Evolutionary conservation across 495 filamentous ascomycete species (phyloP).

Genomic region (Podospora appendiculata): DNA sequence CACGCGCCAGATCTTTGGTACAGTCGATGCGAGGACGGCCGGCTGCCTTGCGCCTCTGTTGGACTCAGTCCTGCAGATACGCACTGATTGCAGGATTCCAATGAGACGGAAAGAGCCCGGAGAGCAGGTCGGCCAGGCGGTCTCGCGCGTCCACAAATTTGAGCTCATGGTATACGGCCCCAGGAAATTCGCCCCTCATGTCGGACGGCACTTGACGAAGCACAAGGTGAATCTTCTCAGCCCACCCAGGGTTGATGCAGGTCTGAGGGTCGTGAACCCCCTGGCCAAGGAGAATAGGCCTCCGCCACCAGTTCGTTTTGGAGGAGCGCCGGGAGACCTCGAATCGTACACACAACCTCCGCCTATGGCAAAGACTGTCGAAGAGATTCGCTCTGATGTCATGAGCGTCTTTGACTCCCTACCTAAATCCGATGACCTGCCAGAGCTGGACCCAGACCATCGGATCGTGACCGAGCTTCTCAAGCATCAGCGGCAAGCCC

Average conservation of each 20-base stretch:
- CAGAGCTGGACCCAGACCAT: constrained; percentile 59
- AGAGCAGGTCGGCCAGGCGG: constrained; percentile 44
- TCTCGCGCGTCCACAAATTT: constrained; percentile 47
- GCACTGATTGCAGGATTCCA: constrained; percentile 60
- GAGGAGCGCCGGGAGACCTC: constrained; percentile 5
- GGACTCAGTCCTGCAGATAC: constrained; percentile 53
- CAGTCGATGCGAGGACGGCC: constrained; percentile 62
- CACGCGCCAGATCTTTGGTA: constrained; percentile 61
- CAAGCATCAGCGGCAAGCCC: constrained; percentile 82
- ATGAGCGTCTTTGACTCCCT: constrained; percentile 83
- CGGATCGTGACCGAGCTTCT: constrained; percentile 64
- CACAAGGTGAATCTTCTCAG: constrained; percentile 57
- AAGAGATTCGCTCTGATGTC: constrained; percentile 80
- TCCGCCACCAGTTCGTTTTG: constrained; percentile 17
- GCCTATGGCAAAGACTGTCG: constrained; percentile 51
- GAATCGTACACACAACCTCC: constrained; percentile 7
- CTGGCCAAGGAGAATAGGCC: constrained; percentile 37
- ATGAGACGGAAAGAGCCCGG: constrained; percentile 45
- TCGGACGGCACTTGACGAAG: constrained; percentile 60
- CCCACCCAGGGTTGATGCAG: constrained; percentile 55
- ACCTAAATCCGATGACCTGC: constrained; percentile 62
- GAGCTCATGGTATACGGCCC: constrained; percentile 75
- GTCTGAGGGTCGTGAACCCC: constrained; percentile 62
- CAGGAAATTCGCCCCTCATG: constrained; percentile 48
- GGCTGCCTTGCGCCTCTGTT: constrained; percentile 61